Base-by-base conservation (phyloP, 441 rosid species). In the Gossypium schwendimanii region DNA sequence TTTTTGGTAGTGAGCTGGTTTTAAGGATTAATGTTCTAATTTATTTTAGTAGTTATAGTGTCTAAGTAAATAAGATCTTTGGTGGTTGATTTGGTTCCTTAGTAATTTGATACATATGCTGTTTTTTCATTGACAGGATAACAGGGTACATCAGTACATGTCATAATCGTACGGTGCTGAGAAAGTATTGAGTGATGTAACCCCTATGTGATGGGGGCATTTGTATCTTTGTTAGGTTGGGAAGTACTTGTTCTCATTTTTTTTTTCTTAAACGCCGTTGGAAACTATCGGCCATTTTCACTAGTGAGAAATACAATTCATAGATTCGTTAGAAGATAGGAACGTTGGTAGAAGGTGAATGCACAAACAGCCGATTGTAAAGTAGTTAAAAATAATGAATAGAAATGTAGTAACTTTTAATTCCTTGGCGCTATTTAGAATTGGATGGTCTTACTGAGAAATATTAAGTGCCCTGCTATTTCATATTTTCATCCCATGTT, bases 51-150 rank as follows among this genome's bases (percentile, higher is more conserved):
- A 9, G n/a, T 36, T 4, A 17, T 59, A 0, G 28, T 28, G 4
- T 8, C 11, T 10, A 17, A 39, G 47, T 33, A 10, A 57, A 18
- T 31, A 41, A 8, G 31, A 10, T 20, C n/a, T 44, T 36, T 36
- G 54, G 11, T 31, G 14, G 69, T 64, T 31, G 17, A 68, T 24
- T 3, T 52, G 11, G 45, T 18, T 69, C 28, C 26, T 10, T 53
- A 1, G 2, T 67, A 18, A 9, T 26, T 21, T 12, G 70, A 53
- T 36, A 36, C 2, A 5, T 0, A 8, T 17, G 14, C 58, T 72
- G 14, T 12, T 6, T 63, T 50, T 62, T 23, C 21, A 5, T 72
- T 50, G 55, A 20, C 75, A 63, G 70, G 75, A 50, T 12, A 11
- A 57, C 33, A 1, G 12, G 7, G 61, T 21, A 49, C 45, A 4